Base-by-base conservation (phyloP, 2,329 filamentous ascomycete species). In the Coccinonectria pachysandricola region DNA sequence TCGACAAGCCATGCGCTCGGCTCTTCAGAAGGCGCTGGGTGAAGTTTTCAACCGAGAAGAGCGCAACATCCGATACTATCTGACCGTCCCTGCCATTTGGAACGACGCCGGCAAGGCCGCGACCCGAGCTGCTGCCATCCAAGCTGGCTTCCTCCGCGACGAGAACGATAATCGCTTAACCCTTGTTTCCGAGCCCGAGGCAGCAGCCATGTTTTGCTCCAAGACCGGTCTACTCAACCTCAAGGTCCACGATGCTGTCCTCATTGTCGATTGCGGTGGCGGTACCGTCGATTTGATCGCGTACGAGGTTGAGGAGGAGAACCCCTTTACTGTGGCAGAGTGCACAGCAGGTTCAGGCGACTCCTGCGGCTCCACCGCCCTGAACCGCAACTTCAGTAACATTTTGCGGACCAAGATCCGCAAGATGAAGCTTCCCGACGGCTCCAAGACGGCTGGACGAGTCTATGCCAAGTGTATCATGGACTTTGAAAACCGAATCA, bases 401-500 rank as follows among this genome's bases (percentile, higher is more conserved):
- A 95, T 98, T 42, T 66, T 96, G 26, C 80, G 91, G 28, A 92
- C 88, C 35, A 96, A 96, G 68, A 96, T 98, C 47, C 74, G 88
- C 43, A 96, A 96, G 68, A 96, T 96, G 91, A 96, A 96, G 62
- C 68, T 98, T 23, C 87, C 91, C 2, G 88, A 96, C 50, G 88
- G 87, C 23, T 95, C 88, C 43, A 92, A 88, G 62, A 96, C 86
- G 3, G 88, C 91, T n/a, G 88, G 88, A 21, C 86, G 88, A 57
- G 91, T 98, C 28, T 96, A 96, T 57, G 88, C 88, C 42, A 96
- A 96, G 64, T 96, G 88, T 57, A 96, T 98, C 59, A 96, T 96
- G 88, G 91, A 98, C 60, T 98, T 98, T 49, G 91, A 98, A 65
- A 96, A 96, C 71, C 71, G 91, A 56, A 95, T 98, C 71, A 98